Evolutionary conservation across 2,329 filamentous ascomycete species (phyloP).

Genomic region (Rosellinia necatrix): DNA sequence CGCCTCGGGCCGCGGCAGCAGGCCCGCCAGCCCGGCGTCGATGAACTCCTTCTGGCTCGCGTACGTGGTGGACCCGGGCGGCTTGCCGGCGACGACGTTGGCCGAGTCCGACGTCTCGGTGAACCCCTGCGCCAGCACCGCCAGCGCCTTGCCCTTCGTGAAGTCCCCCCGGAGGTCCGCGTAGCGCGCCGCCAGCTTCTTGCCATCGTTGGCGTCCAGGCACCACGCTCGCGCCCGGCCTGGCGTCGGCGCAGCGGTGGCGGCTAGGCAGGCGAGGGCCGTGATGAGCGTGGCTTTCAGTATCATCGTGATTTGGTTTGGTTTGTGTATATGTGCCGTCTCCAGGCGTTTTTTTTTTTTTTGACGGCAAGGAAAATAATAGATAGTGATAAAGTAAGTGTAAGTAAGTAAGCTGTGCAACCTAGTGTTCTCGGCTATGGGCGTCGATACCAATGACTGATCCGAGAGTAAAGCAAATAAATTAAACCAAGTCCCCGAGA

Average conservation of each 20-base stretch:
- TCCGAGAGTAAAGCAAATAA: too few relatives aligned
- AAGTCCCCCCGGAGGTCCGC: slow-evolving; percentile 22
- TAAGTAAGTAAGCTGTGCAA: too few relatives aligned
- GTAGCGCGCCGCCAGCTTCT: slow-evolving; percentile 17
- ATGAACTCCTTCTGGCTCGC: slow-evolving; percentile 39
- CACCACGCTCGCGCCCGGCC: not conserved
- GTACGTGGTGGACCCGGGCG: slow-evolving; percentile 41
- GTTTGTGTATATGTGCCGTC: too few relatives aligned
- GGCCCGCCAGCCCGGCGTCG: slow-evolving; percentile 27
- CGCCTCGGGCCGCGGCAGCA: slow-evolving; percentile 36
- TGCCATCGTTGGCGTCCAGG: not conserved
- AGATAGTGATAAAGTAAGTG: too few relatives aligned
- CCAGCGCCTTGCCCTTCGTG: slow-evolving; percentile 9
- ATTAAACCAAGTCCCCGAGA: too few relatives aligned
- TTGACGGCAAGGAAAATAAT: too few relatives aligned
- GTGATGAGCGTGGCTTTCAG: not conserved
- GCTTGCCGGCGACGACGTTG: slow-evolving; percentile 39
- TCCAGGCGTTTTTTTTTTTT: too few relatives aligned
- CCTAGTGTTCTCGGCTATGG: too few relatives aligned
- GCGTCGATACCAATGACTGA: too few relatives aligned
- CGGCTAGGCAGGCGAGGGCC: not conserved
- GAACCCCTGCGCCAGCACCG: slow-evolving; percentile 37
- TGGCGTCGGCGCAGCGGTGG: not conserved
- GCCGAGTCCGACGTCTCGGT: slow-evolving; percentile 42
- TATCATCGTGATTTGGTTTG: too few relatives aligned